These are phyloP conservation scores for Isabelozyma pseudorhagii DNA, from an alignment of 805 yeast genomes.

Conservation along the genomic window DNA sequence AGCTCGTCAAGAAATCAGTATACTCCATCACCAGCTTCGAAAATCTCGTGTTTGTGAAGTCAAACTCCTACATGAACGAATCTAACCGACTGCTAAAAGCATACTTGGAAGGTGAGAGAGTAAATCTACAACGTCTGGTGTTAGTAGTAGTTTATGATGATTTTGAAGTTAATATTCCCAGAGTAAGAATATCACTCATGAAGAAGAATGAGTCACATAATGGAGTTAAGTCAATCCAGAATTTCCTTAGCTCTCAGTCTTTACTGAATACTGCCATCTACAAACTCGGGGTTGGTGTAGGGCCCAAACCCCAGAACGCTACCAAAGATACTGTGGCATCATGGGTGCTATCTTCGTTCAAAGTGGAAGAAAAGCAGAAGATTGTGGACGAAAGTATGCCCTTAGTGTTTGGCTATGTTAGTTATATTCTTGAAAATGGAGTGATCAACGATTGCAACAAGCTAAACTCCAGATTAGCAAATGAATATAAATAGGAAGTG, in stretches of 20 bases:
- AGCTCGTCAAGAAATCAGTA: slow-evolving; percentile 22
- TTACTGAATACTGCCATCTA: slow-evolving; percentile 8
- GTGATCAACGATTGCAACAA: slow-evolving; percentile 23
- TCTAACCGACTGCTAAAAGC: slow-evolving; percentile 26
- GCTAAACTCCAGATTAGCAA: slow-evolving; percentile 16
- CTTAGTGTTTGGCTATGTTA: slow-evolving; percentile 15
- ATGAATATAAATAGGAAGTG: background rate
- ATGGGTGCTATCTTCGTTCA: slow-evolving; percentile 40
- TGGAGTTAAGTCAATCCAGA: slow-evolving; percentile 28
- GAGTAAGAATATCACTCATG: slow-evolving; percentile 23
- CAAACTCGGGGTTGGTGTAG: slow-evolving; percentile 39
- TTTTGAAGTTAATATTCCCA: slow-evolving; percentile 31
- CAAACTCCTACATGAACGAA: slow-evolving; percentile 41
- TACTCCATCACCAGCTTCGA: slow-evolving; percentile 24
- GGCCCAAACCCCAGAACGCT: slow-evolving; percentile 40
- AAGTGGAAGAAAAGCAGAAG: slow-evolving; percentile 16
- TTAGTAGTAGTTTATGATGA: slow-evolving; percentile 35
- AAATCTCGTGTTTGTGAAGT: slow-evolving; percentile 28
- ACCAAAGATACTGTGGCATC: slow-evolving; percentile 31
- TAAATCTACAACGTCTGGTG: slow-evolving; percentile 7
- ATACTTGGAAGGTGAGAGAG: slow-evolving; percentile 16
- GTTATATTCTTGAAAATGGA: slow-evolving; percentile 17
- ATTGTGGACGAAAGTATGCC: slow-evolving; percentile 11
- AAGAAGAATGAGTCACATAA: slow-evolving; percentile 39
- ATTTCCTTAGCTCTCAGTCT: background rate